Percentiles rank a stretch among this genome's conserved stretches.
These are phyloP conservation scores for Gossypium anomalum DNA, from an alignment of 345 rosid genomes.

Conservation along the genomic window DNA sequence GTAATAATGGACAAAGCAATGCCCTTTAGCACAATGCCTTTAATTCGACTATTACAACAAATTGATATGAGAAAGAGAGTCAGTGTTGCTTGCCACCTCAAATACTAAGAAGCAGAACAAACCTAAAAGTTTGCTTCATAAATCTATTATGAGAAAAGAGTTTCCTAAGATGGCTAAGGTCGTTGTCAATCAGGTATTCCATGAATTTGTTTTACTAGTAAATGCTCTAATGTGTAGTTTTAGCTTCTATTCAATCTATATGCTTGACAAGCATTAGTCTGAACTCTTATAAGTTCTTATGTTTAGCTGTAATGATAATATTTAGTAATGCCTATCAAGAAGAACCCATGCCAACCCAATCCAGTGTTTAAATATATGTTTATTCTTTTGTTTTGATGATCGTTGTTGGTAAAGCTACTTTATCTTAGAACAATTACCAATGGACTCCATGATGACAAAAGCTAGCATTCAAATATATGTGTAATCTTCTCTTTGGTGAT, in stretches of 20 bases:
- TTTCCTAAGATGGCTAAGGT: conserved; percentile 68
- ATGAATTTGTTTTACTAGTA: neutral
- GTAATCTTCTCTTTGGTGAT: no score
- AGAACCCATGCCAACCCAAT: no score
- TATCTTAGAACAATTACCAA: no score
- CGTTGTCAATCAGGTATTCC: conserved; percentile 40
- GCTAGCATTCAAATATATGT: no score
- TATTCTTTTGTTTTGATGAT: neutral
- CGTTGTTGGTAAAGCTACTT: neutral
- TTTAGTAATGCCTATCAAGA: no score
- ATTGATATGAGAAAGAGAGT: neutral
- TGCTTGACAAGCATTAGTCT: neutral
- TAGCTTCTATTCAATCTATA: neutral
- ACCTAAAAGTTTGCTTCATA: conserved; percentile 53
- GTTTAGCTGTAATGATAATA: neutral
- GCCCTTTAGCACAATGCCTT: no score
- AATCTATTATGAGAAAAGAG: conserved; percentile 63
- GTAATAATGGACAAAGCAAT: no score
- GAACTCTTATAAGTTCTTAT: neutral
- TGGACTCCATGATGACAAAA: no score
- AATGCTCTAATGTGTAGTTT: neutral
- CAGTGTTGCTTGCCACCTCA: conserved; percentile 60
- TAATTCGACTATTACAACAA: no score
- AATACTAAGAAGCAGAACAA: conserved; percentile 86
- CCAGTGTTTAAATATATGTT: no score